Conservation (phyloP, 2,329 filamentous ascomycete species). For the Aspergillus intermedius region DNA sequence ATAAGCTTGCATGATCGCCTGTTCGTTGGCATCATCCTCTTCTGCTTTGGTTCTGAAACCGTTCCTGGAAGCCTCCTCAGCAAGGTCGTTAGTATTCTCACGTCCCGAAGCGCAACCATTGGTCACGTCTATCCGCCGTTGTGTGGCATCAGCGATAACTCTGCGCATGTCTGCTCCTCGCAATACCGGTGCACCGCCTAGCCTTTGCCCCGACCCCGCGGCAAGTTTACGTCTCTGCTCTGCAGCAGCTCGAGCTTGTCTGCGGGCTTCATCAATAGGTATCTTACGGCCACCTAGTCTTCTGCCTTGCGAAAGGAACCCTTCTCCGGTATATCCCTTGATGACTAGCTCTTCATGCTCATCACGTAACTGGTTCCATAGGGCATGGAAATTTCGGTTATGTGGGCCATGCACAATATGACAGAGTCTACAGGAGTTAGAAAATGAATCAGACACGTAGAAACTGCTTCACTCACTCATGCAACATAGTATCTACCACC, state of each 20-base stretch:
- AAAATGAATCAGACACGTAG: not conserved
- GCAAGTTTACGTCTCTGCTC: constrained; percentile 59
- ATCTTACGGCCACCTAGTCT: constrained; percentile 62
- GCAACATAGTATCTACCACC: constrained; percentile 84
- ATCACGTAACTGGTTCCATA: constrained; percentile 85
- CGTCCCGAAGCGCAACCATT: constrained; percentile 70
- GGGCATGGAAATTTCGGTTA: constrained; percentile 70
- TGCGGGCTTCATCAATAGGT: constrained; percentile 66
- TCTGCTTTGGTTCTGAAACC: constrained; percentile 79
- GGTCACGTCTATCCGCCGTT: constrained; percentile 60
- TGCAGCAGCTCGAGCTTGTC: constrained; percentile 65
- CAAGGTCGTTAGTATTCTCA: constrained; percentile 59
- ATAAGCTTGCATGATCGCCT: constrained; percentile 75
- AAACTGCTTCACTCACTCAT: constrained; percentile 52
- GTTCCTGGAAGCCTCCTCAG: constrained; percentile 59
- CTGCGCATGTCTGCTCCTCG: constrained; percentile 62
- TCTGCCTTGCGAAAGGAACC: constrained; percentile 70
- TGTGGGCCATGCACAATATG: constrained; percentile 83
- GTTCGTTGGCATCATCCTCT: constrained; percentile 81
- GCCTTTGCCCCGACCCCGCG: constrained; percentile 60
- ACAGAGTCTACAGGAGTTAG: constrained; percentile 49
- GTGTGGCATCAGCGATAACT: constrained; percentile 65
- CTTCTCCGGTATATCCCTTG: constrained; percentile 87
- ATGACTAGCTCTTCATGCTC: constrained; percentile 69
- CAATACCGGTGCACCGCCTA: constrained; percentile 59